phyloP scores from a whole-genome alignment of 2,329 filamentous ascomycete genomes.

The Neonectria coccinea region DNA sequence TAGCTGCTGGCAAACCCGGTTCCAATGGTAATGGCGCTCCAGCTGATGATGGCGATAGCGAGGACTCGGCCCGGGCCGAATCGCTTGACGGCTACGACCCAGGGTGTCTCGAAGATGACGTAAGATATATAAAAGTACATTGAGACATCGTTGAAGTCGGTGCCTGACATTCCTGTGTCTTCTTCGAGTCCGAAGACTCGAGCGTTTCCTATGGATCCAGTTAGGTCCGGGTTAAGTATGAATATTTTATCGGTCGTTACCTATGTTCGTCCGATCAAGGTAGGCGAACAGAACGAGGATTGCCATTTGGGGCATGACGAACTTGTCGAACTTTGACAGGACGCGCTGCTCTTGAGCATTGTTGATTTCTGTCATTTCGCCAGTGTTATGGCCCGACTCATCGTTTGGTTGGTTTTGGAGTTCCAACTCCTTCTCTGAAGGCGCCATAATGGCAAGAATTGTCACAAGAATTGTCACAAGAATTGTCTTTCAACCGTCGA shows the following conservation, averaged over 20 bases:
- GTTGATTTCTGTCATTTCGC: constrained; percentile 2
- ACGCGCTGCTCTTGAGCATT: constrained; percentile 21
- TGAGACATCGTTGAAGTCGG: constrained; percentile 49
- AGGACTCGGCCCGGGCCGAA: constrained; percentile 45
- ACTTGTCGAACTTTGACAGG: constrained; percentile 45
- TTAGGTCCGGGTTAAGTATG: background rate
- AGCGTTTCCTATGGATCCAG: constrained; percentile 46
- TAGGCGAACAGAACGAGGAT: constrained; percentile 44
- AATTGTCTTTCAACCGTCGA: background rate
- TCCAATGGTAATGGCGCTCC: constrained; percentile 48
- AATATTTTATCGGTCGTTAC: constrained; percentile 1
- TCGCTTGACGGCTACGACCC: constrained; percentile 49
- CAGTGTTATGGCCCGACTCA: background rate
- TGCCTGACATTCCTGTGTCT: constrained; percentile 45
- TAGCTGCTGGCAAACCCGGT: constrained; percentile 49
- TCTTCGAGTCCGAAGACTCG: constrained; percentile 50
- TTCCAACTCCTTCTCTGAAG: background rate
- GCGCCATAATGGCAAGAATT: background rate
- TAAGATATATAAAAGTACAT: constrained; percentile 49
- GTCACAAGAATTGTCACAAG: background rate
- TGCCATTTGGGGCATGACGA: constrained; percentile 45
- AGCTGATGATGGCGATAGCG: constrained; percentile 48
- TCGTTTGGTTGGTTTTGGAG: background rate
- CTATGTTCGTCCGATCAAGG: constrained; percentile 46
- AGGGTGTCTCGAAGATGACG: constrained; percentile 48